Conservation (phyloP, 441 rosid species). For the Pelargonium myrrhifolium region DNA sequence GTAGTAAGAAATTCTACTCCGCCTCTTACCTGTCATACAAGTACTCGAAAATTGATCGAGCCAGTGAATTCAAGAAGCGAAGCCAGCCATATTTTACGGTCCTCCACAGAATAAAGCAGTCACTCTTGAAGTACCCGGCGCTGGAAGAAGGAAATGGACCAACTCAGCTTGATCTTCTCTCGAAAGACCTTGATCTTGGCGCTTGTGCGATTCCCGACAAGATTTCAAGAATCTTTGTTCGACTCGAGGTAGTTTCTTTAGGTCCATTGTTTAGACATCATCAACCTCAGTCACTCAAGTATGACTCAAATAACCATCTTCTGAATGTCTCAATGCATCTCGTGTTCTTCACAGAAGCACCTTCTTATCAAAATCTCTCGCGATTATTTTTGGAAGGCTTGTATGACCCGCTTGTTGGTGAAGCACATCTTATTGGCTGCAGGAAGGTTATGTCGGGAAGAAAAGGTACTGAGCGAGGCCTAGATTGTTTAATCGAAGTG, state of each 20-base stretch:
- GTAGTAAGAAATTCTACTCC: no score
- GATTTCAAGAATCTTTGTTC: conserved; percentile 1
- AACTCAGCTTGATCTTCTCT: no score
- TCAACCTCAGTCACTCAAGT: background rate
- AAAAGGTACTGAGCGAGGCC: background rate
- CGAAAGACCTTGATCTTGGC: no score
- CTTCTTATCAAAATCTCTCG: background rate
- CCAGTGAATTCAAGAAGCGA: no score
- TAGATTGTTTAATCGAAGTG: conserved; percentile 1
- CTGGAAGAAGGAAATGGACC: no score
- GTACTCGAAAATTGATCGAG: no score
- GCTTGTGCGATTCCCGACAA: no score
- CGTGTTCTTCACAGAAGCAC: background rate
- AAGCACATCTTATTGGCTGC: background rate
- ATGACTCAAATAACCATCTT: background rate
- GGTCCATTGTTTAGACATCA: conserved; percentile 16
- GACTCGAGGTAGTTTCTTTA: conserved; percentile 15
- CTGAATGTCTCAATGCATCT: conserved; percentile 21
- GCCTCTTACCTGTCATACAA: no score
- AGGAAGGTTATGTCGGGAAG: background rate
- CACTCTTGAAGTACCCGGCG: no score
- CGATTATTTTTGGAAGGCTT: conserved; percentile 17
- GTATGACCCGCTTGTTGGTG: background rate
- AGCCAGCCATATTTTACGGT: no score
- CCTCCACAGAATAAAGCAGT: no score